Evolutionary conservation across 768 basidiomycete species (phyloP).

Genomic region (Macrolepiota fuliginosa): DNA sequence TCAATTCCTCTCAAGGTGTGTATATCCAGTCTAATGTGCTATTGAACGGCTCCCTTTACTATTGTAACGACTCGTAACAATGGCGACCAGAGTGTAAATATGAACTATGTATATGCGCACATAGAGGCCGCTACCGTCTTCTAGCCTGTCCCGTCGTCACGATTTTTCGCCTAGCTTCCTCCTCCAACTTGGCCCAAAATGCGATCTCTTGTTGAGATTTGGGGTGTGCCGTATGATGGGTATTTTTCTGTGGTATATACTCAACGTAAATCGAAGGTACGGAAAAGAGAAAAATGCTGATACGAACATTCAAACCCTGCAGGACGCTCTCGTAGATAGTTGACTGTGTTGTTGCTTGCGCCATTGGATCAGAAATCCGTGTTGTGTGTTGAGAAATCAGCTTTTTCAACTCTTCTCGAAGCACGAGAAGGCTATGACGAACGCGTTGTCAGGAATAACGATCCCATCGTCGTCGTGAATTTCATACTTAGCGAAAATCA

Average conservation of each 20-base stretch:
- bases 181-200: conserved; percentile 85
- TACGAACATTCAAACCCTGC: conserved; percentile 71
- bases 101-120: background rate
- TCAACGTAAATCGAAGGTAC: background rate
- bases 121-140: conserved; percentile 5
- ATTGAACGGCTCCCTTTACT: too few species aligned
- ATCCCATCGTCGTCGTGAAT: background rate
- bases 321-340: conserved; percentile 76
- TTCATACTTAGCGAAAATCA: conserved; percentile 92
- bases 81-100: background rate
- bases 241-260: conserved; percentile 47
- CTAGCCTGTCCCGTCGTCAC: conserved; percentile 40
- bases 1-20: background rate
- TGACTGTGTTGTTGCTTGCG: conserved; percentile 66
- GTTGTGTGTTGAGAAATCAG: conserved; percentile 72
- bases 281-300: background rate
- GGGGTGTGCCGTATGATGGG: conserved; percentile 72
- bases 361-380: conserved; percentile 57
- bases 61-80: too few species aligned
- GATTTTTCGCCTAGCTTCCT: conserved; percentile 67
- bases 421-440: conserved; percentile 64
- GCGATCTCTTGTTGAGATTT: conserved; percentile 84
- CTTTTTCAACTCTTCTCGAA: conserved; percentile 80
- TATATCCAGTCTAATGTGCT: background rate
- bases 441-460: conserved; percentile 4